Conservation (phyloP, 1,284 basidiomycete species). For the Ceratobasidium papillatum region DNA sequence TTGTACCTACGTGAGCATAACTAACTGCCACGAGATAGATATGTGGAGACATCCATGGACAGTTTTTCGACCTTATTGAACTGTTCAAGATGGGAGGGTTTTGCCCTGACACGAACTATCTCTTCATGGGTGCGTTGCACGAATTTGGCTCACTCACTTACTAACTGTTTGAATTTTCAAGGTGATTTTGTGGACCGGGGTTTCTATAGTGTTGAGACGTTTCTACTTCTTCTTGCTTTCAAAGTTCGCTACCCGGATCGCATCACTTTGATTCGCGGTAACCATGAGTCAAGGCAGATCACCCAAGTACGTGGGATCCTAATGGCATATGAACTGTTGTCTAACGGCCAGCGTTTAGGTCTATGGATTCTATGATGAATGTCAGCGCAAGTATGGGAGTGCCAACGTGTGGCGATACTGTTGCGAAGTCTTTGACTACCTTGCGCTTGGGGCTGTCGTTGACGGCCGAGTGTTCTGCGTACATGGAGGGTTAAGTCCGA, state of each 20-base stretch:
- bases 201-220: constrained; percentile 97
- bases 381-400: constrained; percentile 94
- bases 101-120: constrained; percentile 96
- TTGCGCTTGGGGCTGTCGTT: constrained; percentile 92
- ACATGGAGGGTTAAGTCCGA: constrained; percentile 93
- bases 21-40: constrained; percentile 64
- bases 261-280: constrained; percentile 96
- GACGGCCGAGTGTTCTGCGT: constrained; percentile 94
- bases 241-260: constrained; percentile 98
- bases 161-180: constrained; percentile 48
- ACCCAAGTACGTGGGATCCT: constrained; percentile 65
- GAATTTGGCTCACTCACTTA: background rate
- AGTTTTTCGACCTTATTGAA: constrained; percentile 98
- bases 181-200: constrained; percentile 97
- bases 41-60: constrained; percentile 98
- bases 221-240: constrained; percentile 90
- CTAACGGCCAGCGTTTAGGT: constrained; percentile 57
- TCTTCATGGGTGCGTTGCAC: constrained; percentile 89
- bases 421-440: constrained; percentile 98
- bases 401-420: constrained; percentile 98
- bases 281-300: constrained; percentile 99
- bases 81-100: constrained; percentile 94
- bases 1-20: background rate
- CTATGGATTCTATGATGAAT: constrained; percentile 99
- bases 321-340: background rate